Conservation (phyloP, 2,329 filamentous ascomycete species). For the Didymella sp. region DNA sequence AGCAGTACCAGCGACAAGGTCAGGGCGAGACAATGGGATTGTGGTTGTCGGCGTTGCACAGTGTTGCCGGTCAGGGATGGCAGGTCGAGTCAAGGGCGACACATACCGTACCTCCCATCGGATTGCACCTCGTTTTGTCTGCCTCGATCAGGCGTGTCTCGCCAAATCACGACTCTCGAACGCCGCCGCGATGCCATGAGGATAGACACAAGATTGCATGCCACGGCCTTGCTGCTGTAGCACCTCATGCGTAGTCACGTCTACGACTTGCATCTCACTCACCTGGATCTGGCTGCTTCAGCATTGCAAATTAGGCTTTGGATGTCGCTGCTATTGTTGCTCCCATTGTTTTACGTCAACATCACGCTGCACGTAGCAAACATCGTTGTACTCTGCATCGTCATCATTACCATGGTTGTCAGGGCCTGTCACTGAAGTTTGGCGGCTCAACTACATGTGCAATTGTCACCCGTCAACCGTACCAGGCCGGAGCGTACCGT, state of each 20-base stretch:
- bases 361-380: conserved; percentile 12
- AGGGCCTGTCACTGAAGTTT: conserved; percentile 6
- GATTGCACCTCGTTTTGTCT: conserved; percentile 17
- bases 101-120: conserved; percentile 17
- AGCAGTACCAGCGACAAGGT: background rate
- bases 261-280: conserved; percentile 8
- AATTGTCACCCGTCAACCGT: conserved; percentile 1
- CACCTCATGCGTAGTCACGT: conserved; percentile 13
- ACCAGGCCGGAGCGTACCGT: conserved; percentile 12
- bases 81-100: conserved; percentile 17
- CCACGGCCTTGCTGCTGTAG: conserved; percentile 8
- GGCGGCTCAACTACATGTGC: conserved; percentile 11
- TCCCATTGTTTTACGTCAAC: conserved; percentile 5
- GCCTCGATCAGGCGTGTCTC: conserved; percentile 18
- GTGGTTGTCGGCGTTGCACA: conserved; percentile 3
- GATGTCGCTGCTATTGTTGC: conserved; percentile 1
- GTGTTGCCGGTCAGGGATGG: conserved; percentile 9
- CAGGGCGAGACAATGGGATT: conserved; percentile 18
- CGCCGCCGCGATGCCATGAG: conserved; percentile 5
- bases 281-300: background rate
- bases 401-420: conserved; percentile 4
- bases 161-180: conserved; percentile 17
- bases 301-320: background rate
- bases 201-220: conserved; percentile 6
- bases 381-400: background rate